Conservation (phyloP, 495 filamentous ascomycete genomes). For the Echria macrotheca region DNA sequence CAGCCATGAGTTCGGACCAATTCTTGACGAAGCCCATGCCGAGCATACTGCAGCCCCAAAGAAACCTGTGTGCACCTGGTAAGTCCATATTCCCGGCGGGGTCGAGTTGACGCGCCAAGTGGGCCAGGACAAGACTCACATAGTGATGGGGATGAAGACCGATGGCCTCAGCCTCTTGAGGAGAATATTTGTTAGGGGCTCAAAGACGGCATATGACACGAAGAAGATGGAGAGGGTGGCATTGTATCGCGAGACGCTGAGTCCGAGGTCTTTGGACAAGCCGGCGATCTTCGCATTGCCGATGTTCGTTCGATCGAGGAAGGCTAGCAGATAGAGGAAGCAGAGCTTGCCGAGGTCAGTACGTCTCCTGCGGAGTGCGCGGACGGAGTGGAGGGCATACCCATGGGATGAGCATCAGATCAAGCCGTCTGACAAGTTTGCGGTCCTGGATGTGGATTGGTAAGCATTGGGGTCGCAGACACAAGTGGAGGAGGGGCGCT, state of each 20-base stretch:
- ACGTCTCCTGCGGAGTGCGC: not conserved
- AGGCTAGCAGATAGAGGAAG: slow-evolving; percentile 78
- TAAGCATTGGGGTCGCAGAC: slow-evolving; percentile 1
- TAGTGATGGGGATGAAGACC: slow-evolving; percentile 59
- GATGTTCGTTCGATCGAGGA: slow-evolving; percentile 78
- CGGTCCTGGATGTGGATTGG: slow-evolving; percentile 48
- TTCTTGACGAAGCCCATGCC: slow-evolving; percentile 79
- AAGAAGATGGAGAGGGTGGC: slow-evolving; percentile 81
- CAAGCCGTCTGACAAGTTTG: slow-evolving; percentile 63
- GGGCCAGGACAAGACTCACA: slow-evolving; percentile 51
- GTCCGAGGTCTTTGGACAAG: slow-evolving; percentile 53
- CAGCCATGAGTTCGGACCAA: slow-evolving; percentile 73
- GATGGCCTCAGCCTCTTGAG: slow-evolving; percentile 64
- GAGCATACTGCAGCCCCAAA: slow-evolving; percentile 75
- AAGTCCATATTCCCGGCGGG: not conserved
- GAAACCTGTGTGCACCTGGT: slow-evolving; percentile 31
- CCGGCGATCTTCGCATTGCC: slow-evolving; percentile 86
- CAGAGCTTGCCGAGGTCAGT: slow-evolving; percentile 47
- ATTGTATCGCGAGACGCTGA: slow-evolving; percentile 63
- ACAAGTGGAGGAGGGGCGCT: not conserved
- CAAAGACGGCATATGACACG: slow-evolving; percentile 81
- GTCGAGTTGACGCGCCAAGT: not conserved
- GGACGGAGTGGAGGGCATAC: slow-evolving; percentile 22
- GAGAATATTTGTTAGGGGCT: slow-evolving; percentile 82
- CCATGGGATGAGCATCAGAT: slow-evolving; percentile 70